A percentile compares a stretch with the other conserved stretches of the same genome.
Conservation (phyloP, 208 protist species). For the Naegleria gruberi region DNA sequence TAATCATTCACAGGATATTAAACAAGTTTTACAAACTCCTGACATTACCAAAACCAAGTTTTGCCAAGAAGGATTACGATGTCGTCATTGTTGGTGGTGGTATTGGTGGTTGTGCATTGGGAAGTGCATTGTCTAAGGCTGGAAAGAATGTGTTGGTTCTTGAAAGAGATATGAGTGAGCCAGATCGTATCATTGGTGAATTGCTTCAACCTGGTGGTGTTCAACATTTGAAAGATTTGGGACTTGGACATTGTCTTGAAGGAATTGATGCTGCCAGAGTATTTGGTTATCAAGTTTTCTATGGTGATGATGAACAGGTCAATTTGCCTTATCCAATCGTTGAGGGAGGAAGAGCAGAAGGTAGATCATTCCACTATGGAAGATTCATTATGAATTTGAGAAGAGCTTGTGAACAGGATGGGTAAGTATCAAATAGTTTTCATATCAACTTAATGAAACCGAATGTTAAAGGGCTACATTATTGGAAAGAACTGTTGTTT, state of each 20-base stretch:
- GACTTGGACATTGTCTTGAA: slow-evolving; percentile 66
- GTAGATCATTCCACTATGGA: slow-evolving; percentile 87
- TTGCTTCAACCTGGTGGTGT: slow-evolving; percentile 87
- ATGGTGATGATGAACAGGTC: slow-evolving; percentile 48
- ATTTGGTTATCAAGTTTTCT: slow-evolving; percentile 71
- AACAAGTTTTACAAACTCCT: not conserved
- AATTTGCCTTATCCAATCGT: slow-evolving; percentile 63
- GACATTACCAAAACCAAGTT: not conserved
- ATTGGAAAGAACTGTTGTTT: not conserved
- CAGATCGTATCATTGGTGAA: slow-evolving; percentile 87
- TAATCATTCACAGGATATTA: not conserved
- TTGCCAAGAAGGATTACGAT: slow-evolving; percentile 6
- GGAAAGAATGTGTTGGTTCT: not conserved
- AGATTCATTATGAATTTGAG: slow-evolving; percentile 79
- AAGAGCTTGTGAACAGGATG: slow-evolving; percentile 53
- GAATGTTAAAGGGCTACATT: slow-evolving; percentile 29
- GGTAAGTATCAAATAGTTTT: too few species aligned
- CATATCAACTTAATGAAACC: too few species aligned
- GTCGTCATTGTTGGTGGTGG: slow-evolving; percentile 11
- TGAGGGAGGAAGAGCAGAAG: slow-evolving; percentile 46
- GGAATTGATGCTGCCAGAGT: slow-evolving; percentile 66
- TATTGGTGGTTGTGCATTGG: slow-evolving; percentile 5
- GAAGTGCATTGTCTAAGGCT: not conserved
- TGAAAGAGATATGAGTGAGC: slow-evolving; percentile 53
- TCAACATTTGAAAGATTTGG: slow-evolving; percentile 60